Evolutionary conservation across 1,284 basidiomycete genomes (phyloP).

Genomic region (Cryptococcus sp.): DNA sequence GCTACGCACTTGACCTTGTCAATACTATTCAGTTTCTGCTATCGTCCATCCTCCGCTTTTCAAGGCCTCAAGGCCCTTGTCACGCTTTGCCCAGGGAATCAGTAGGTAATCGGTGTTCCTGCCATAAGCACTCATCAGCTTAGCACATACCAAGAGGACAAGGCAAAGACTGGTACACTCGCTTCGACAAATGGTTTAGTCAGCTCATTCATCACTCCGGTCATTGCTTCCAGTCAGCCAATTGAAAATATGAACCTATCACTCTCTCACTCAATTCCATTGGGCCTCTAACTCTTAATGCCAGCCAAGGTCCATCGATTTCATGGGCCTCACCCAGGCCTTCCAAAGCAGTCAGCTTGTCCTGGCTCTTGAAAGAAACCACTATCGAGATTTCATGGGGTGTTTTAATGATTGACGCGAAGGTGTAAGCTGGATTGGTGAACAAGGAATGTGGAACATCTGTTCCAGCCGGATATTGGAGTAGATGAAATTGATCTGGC

Average conservation of each 20-base stretch:
- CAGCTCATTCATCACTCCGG: conserved; percentile 59
- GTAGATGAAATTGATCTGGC: not conserved
- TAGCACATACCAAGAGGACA: conserved; percentile 62
- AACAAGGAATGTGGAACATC: conserved; percentile 22
- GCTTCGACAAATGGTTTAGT: conserved; percentile 57
- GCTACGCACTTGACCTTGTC: not conserved
- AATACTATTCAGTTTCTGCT: not conserved
- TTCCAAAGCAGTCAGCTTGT: conserved; percentile 21
- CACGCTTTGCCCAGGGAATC: conserved; percentile 20
- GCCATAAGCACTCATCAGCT: conserved; percentile 1
- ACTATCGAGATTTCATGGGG: conserved; percentile 61
- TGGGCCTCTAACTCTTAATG: conserved; percentile 61
- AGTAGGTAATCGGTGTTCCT: conserved; percentile 37
- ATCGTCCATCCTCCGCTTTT: conserved; percentile 21
- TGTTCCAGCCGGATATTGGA: not conserved
- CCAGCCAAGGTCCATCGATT: conserved; percentile 40
- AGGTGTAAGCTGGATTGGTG: conserved; percentile 35
- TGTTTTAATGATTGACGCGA: conserved; percentile 60
- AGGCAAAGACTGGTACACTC: conserved; percentile 58
- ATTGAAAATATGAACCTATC: not conserved
- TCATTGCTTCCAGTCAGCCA: conserved; percentile 45
- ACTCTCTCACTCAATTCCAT: conserved; percentile 58
- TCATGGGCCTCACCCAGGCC: conserved; percentile 17
- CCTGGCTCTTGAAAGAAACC: conserved; percentile 39
- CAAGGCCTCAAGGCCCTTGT: conserved; percentile 16